Conservation (phyloP, 2,329 filamentous ascomycete species). For the Pestalotiopsis sp. region DNA sequence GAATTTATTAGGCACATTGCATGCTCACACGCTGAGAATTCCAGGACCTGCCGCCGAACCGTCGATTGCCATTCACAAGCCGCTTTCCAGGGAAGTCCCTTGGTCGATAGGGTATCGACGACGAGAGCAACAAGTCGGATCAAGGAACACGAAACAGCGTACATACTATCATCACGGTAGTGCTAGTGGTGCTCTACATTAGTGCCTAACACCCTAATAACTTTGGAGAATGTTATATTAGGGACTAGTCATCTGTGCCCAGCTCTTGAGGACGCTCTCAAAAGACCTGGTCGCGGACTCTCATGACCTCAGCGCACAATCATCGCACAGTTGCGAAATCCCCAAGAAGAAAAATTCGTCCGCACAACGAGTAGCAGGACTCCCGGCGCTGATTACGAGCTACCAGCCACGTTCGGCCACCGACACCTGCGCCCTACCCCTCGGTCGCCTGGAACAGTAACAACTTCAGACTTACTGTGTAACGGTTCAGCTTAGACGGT, state of each 20-base stretch:
- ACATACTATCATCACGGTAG: not conserved
- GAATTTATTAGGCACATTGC: not conserved
- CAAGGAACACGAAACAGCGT: not conserved
- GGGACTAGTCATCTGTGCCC: conserved; percentile 2
- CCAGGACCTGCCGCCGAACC: not conserved
- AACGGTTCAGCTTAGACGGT: not conserved
- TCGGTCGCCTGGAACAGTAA: conserved; percentile 16
- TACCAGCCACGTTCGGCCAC: conserved; percentile 12
- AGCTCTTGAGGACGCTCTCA: not conserved
- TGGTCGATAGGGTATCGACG: conserved; percentile 29
- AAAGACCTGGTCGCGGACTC: not conserved
- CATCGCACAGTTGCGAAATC: conserved; percentile 6
- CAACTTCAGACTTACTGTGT: not conserved
- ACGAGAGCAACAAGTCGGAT: conserved; percentile 19
- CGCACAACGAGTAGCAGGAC: no score
- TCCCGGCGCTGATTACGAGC: not conserved
- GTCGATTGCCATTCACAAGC: not conserved
- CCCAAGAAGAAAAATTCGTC: no score
- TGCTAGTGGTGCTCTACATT: not conserved
- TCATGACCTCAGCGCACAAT: not conserved
- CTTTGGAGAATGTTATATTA: conserved; percentile 9
- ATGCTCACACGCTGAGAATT: not conserved
- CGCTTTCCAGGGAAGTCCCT: conserved; percentile 21
- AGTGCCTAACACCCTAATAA: not conserved
- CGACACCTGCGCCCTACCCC: conserved; percentile 12